Evolutionary conservation across 345 rosid genomes (phyloP), one percentile per base, ranked within the genome.

Genomic region (Citrus hindsii): DNA sequence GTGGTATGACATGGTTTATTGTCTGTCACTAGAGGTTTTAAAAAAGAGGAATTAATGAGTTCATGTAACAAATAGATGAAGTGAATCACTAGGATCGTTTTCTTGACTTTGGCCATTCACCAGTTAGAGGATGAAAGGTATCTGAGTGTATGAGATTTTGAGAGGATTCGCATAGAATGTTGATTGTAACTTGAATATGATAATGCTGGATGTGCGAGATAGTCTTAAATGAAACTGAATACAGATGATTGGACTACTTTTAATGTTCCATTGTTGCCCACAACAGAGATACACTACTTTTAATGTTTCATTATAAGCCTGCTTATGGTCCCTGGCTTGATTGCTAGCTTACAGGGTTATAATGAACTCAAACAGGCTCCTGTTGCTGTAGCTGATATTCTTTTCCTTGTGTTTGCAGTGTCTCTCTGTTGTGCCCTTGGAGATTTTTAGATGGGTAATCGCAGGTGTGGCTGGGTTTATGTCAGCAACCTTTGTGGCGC

Each of bases 401-500:
- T 75, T 33, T 33, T 55, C 9, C 33, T n/a, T 79, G 63, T 86
- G 79, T 73, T 79, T 87, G 88, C 92, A 96, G 99, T 94, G 99
- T 71, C 97, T 96, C 59, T 96, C 99, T 1, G 80, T 96, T 0
- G 97, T 96, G 76, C 99, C 99, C 7, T 16, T 89, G 81, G 99
- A 92, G 86, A 89, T 96, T 60, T 90, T 96, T 89, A 86, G 99
- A 85, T 96, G 99, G 99, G 89, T 90, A 27, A 83, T 96, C 35
- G 91, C 98, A 0, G 99, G 91, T 65, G 86, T 92, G 37, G 99
- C 99, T 0, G 99, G 99, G 64, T 90, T 96, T 86, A 92, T 96
- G 98, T 96, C 99, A 12, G 98, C 98, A 33, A 86, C 94, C 30
- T 96, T 94, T 66, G 95, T 94, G 84, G 98, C 98, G 6, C 83